These are phyloP conservation scores for Aspergillus avenaceus DNA, from an alignment of 495 filamentous ascomycete species.

Conservation along the genomic window DNA sequence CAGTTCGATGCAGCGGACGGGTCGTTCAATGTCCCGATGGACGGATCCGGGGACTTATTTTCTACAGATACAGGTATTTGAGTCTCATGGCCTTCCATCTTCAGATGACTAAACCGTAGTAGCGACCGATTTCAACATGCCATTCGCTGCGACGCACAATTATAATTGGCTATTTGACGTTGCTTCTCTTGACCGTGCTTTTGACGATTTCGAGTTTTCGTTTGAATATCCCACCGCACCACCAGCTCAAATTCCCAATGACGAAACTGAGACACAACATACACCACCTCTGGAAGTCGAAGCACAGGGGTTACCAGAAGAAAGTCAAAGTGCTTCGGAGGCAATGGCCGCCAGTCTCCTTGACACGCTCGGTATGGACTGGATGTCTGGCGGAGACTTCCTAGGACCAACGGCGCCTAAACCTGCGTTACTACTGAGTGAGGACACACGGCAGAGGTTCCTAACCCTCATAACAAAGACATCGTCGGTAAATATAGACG, in stretches of 20 bases:
- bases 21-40: constrained; percentile 22
- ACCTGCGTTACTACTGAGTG: constrained; percentile 19
- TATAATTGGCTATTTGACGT: constrained; percentile 56
- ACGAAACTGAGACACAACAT: too few relatives aligned
- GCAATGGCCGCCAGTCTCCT: background rate
- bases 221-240: too few relatives aligned
- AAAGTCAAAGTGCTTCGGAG: too few relatives aligned
- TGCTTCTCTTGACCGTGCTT: constrained; percentile 32
- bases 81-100: too few relatives aligned
- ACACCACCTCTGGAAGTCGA: too few relatives aligned
- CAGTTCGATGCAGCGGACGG: constrained; percentile 38
- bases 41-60: constrained; percentile 22
- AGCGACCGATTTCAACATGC: constrained; percentile 54
- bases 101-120: background rate
- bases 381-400: constrained; percentile 24
- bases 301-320: too few relatives aligned
- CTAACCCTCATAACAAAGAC: constrained; percentile 40
- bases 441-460: constrained; percentile 34
- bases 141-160: constrained; percentile 51
- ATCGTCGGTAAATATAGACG: constrained; percentile 36
- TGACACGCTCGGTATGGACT: constrained; percentile 25
- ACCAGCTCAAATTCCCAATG: too few relatives aligned
- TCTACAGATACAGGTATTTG: constrained; percentile 30
- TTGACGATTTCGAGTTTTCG: constrained; percentile 27
- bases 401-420: constrained; percentile 8